Conservation (phyloP, 768 basidiomycete species). For the Rhodotorula babjevae region DNA sequence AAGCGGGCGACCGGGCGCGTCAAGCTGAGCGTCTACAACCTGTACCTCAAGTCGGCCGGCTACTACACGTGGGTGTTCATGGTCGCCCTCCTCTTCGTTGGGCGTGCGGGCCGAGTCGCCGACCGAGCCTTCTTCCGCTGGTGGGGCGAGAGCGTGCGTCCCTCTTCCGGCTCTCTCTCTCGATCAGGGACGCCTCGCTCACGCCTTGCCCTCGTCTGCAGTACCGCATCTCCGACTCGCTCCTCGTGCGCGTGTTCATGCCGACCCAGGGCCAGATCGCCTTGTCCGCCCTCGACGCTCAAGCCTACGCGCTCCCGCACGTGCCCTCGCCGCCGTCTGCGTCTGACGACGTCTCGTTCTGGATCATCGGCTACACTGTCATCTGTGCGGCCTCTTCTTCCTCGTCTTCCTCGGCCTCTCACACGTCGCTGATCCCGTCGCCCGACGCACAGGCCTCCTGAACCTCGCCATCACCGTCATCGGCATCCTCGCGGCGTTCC, state of each 20-base stretch:
- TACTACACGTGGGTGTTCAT: constrained; percentile 31
- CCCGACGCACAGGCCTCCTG: constrained; percentile 46
- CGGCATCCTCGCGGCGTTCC: constrained; percentile 62
- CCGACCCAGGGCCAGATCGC: constrained; percentile 7
- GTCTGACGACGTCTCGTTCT: constrained; percentile 59
- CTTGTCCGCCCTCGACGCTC: constrained; percentile 10
- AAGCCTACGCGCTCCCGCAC: constrained; percentile 2
- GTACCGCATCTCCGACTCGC: constrained; percentile 16
- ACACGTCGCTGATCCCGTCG: constrained; percentile 49
- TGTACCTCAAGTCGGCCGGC: constrained; percentile 35
- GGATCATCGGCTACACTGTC: constrained; percentile 61
- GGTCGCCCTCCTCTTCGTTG: constrained; percentile 16
- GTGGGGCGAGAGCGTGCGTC: constrained; percentile 27
- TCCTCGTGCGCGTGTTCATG: constrained; percentile 7
- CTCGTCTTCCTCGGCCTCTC: constrained; percentile 45
- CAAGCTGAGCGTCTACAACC: constrained; percentile 35
- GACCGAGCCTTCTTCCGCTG: constrained; percentile 31
- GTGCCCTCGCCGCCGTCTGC: constrained; percentile 48
- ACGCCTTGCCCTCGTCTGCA: neutral
- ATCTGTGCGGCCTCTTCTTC: constrained; percentile 50
- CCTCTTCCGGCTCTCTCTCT: neutral
- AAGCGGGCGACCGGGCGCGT: constrained; percentile 32
- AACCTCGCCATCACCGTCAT: constrained; percentile 37
- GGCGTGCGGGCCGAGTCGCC: constrained; percentile 18
- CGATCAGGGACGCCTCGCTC: neutral